Percentiles rank a stretch among this genome's conserved stretches.
phyloP scores from a whole-genome alignment of 192 early-diverging fungal species.

The Phycomyces nitens region DNA sequence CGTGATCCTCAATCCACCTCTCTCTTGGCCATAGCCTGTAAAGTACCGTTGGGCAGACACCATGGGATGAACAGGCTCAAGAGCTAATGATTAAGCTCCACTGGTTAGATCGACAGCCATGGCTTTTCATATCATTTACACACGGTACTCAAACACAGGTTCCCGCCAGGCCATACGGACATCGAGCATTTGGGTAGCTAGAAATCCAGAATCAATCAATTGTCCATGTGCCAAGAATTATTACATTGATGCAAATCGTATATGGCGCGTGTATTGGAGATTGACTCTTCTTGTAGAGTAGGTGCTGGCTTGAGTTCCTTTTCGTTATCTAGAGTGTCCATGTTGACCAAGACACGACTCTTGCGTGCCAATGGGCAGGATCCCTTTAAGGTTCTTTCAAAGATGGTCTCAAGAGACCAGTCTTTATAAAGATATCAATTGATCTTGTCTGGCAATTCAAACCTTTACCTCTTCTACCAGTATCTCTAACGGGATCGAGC shows the following conservation, averaged over 20 bases:
- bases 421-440: too few relatives aligned
- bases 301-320: slow-evolving; percentile 29
- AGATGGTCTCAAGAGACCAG: slow-evolving; percentile 50
- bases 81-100: not conserved
- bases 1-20: slow-evolving; percentile 74
- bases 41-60: slow-evolving; percentile 61
- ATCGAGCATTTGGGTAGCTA: slow-evolving; percentile 24
- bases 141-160: slow-evolving; percentile 45
- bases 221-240: not conserved
- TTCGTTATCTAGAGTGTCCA: slow-evolving; percentile 29
- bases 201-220: not conserved
- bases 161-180: slow-evolving; percentile 53
- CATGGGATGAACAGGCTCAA: slow-evolving; percentile 33
- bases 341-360: slow-evolving; percentile 39
- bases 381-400: slow-evolving; percentile 41
- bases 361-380: slow-evolving; percentile 50
- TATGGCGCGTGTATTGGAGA: slow-evolving; percentile 27
- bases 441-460: too few relatives aligned
- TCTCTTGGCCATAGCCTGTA: slow-evolving; percentile 80
- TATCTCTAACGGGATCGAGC: slow-evolving; percentile 64
- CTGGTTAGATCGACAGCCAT: not conserved
- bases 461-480: slow-evolving; percentile 39
- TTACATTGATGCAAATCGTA: slow-evolving; percentile 43
- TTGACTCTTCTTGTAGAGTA: slow-evolving; percentile 13
- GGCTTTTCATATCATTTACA: not conserved